Percentiles rank a stretch among this genome's conserved stretches.
Evolutionary conservation across 495 filamentous ascomycete genomes (phyloP).

Genomic region (Cercophora samala): DNA sequence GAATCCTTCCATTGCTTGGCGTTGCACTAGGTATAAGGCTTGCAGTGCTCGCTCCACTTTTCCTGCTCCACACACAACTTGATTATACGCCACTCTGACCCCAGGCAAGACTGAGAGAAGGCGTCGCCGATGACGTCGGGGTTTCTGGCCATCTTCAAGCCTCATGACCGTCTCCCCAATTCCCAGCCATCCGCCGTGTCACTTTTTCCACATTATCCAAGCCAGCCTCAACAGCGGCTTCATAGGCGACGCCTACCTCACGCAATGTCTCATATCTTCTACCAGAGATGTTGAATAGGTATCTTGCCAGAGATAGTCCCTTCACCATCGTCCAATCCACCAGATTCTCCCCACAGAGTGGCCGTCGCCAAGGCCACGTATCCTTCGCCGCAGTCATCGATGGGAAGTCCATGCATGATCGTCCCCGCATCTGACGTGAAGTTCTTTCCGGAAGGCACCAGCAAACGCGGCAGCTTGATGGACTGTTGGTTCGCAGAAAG

Average conservation of each 20-base stretch:
- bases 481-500: slow-evolving; percentile 7
- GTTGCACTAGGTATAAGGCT: too few relatives aligned
- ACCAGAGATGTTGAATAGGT: slow-evolving; percentile 43
- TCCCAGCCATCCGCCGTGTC: background rate
- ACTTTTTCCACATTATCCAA: slow-evolving; percentile 12
- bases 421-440: slow-evolving; percentile 32
- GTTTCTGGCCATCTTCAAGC: too few relatives aligned
- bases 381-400: slow-evolving; percentile 46
- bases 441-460: slow-evolving; percentile 6
- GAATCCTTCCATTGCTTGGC: too few relatives aligned
- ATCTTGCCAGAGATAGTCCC: slow-evolving; percentile 31
- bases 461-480: slow-evolving; percentile 18
- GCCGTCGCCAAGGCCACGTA: slow-evolving; percentile 38
- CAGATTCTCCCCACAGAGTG: background rate
- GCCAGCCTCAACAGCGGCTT: slow-evolving; percentile 31
- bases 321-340: background rate
- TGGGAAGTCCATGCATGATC: slow-evolving; percentile 40
- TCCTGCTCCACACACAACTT: too few relatives aligned
- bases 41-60: too few relatives aligned
- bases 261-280: slow-evolving; percentile 39
- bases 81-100: too few relatives aligned
- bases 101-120: too few relatives aligned
- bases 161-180: background rate
- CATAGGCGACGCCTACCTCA: slow-evolving; percentile 37
- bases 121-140: too few relatives aligned